Evolutionary conservation across 2,329 filamentous ascomycete genomes (phyloP).

Genomic region (Fusarium tupiense): DNA sequence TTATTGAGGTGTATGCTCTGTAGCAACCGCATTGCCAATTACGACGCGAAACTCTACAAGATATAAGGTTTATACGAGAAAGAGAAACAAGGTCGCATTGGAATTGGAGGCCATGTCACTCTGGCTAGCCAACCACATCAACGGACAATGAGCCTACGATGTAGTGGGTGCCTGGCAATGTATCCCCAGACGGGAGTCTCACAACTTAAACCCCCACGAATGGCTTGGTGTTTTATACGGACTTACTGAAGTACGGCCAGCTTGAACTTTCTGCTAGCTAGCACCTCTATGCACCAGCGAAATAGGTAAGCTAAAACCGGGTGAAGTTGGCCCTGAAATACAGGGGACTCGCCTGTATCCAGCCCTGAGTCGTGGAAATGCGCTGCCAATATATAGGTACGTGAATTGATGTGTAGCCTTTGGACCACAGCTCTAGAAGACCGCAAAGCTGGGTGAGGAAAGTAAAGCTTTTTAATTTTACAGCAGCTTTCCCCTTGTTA

Average conservation of each 20-base stretch:
- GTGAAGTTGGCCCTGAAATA: background rate
- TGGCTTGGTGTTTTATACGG: background rate
- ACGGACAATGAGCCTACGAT: background rate
- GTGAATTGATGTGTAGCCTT: rapidly evolving
- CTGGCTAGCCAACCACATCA: background rate
- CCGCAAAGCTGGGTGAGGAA: rapidly evolving
- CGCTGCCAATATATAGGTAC: no score
- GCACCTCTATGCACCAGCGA: background rate
- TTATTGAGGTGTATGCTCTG: no score
- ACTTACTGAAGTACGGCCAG: background rate
- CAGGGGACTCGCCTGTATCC: background rate
- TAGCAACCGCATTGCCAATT: background rate
- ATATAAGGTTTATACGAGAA: background rate
- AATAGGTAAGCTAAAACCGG: background rate
- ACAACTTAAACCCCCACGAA: background rate
- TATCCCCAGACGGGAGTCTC: no score
- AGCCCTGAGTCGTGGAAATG: background rate
- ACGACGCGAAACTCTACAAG: rapidly evolving
- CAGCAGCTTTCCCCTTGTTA: rapidly evolving
- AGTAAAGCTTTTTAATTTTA: no score
- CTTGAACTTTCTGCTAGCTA: rapidly evolving
- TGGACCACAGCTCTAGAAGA: rapidly evolving
- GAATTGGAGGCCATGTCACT: background rate
- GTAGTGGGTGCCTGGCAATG: rapidly evolving
- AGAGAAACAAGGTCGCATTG: background rate